Evolutionary conservation across 176 grass and related monocot genomes (phyloP), one percentile per base, ranked within the genome.

Genomic region (Alopecurus myosuroides): DNA sequence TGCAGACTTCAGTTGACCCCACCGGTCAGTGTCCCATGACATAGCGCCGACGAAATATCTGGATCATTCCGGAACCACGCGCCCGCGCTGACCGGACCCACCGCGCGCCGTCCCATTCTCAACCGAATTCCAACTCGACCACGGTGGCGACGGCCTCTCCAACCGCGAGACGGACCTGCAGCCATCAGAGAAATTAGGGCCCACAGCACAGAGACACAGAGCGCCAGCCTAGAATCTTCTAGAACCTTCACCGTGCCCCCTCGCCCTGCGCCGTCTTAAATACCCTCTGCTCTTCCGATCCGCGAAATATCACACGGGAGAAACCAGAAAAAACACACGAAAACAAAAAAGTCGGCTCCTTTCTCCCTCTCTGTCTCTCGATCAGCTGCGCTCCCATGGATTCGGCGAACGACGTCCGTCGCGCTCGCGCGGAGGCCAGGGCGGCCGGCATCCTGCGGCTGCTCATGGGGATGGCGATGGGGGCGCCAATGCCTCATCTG

Each of bases 381-480:
- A 42, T 41, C 67, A 65, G 67, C 86, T 18, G 25, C 22, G n/a
- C 87, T n/a, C 2, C 79, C 65, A 90, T 87, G 88, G 88, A 85
- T 49, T 80, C 88, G 28, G 44, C 63, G 64, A 74, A 81, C 90
- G 35, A 67, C 39, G 75, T 8, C 0, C 30, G 37, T 26, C 60
- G 60, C 60, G 60, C 60, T 26, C 60, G 60, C 60, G 60, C 60
- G 60, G 82, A 88, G 63, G 44, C 25, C 25, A 12, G 52, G 77
- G 71, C 71, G 70, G 77, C 82, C 14, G 72, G 86, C 42, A 23
- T 91, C 31, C 64, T 91, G 28, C 78, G 77, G 28, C 55, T 91
- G 64, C 63, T 88, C 11, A 46, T 88, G 62, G 52, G 60, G 45
- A 40, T 85, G 75, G 52, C 60, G 14, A 23, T 19, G 36, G 29